Base-by-base conservation (phyloP, 2,329 filamentous ascomycete genomes). In the Xylariaceae sp. region DNA sequence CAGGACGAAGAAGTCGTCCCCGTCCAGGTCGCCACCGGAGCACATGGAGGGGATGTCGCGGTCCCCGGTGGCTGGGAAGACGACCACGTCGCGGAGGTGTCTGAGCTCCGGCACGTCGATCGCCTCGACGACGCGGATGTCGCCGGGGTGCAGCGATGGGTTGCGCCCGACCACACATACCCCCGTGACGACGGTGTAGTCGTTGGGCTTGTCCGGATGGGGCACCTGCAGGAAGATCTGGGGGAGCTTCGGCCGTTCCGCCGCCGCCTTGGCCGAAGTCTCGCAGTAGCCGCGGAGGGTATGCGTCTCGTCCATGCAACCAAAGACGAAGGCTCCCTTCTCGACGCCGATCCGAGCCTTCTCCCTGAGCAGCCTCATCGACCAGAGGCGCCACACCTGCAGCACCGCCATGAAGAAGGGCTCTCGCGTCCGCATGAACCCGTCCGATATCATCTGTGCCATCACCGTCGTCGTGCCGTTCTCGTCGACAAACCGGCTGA, bases 1-100 rank as follows among this genome's bases (percentile, higher is more conserved):
- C 29, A 95, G 82, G 5, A 96, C 78, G 35, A 96, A 80, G 54
- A 88, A 98, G 53, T 98, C 92, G 49, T 98, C 92, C 0, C 92
- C 92, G 52, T 98, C 92, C 0, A 98, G 70, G 52, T 98, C 92
- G 0, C 92, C 92, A 2, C 92, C 92, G 4, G 92, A 94, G 43
- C 92, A 88, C 90, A 96, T 96, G 50, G 83, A 88, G 1, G 89
- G 78, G 15, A 98, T 63, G 42, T 94, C 87, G 12, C 83, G 71
- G 51, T 95, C 87, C 0, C 90, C 90, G 0, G 67, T 80, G 22
- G 84, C 77, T 1, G 92, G 86, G 31, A 98, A 81, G 0, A 96
- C 88, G 1, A 96, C 80, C 1, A 93, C 84, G 52, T 96, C 80
- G 36, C 75, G 80, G 4, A 95, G 67, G 49, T 95, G 85, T 29